phyloP scores from a whole-genome alignment of 176 grass and related monocot species.

The Tuctoria greenei region DNA sequence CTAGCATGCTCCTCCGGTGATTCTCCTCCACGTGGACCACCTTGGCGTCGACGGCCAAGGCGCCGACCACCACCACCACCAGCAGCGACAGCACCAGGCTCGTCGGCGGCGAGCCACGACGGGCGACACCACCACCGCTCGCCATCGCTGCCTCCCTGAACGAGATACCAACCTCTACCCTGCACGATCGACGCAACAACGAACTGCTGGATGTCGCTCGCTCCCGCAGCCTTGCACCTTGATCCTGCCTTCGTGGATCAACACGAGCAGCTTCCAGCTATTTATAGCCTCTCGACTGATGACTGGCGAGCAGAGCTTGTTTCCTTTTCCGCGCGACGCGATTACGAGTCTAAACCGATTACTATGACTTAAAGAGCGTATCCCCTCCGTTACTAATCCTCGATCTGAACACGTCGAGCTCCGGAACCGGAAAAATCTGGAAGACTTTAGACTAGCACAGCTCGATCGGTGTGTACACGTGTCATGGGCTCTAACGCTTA shows the following conservation, averaged over 20 bases:
- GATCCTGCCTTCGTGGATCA: conserved; percentile 14
- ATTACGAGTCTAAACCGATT: no score
- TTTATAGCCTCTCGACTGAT: background rate
- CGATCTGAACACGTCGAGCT: no score
- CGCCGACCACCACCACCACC: background rate
- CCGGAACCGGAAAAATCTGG: no score
- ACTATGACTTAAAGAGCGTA: no score
- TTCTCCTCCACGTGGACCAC: conserved; percentile 43
- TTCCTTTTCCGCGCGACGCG: no score
- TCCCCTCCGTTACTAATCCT: no score
- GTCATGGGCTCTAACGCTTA: no score
- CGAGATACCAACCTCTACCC: background rate
- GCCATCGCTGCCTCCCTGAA: background rate
- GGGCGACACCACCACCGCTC: background rate
- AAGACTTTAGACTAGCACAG: no score
- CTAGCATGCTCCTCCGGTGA: conserved; percentile 67
- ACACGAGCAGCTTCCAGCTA: background rate
- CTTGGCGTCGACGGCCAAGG: conserved; percentile 14
- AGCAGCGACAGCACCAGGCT: background rate
- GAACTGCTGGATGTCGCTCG: background rate
- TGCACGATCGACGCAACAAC: background rate
- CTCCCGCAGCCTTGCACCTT: background rate
- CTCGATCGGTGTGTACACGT: no score
- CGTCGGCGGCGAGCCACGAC: background rate
- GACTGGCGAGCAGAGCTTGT: background rate